Conservation (phyloP, 495 filamentous ascomycete species). For the Aspergillus steynii region DNA sequence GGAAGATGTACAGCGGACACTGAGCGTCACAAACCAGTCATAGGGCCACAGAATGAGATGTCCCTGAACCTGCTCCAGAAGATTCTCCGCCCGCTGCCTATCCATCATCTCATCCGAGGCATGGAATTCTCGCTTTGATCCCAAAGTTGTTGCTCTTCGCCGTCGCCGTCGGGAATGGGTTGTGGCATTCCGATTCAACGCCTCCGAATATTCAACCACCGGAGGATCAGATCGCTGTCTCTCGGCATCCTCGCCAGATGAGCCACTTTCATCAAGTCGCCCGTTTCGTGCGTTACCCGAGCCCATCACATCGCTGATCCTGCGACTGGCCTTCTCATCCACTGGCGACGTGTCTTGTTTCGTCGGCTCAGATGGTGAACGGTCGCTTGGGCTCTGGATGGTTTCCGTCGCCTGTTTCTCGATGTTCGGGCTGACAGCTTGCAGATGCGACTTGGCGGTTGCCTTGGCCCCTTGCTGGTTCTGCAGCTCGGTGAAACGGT, state of each 20-base stretch:
- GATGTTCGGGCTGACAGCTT: constrained; percentile 19
- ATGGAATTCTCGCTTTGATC: constrained; percentile 69
- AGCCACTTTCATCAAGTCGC: constrained; percentile 24
- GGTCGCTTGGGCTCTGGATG: constrained; percentile 16
- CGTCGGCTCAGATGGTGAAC: constrained; percentile 25
- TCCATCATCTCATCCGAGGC: constrained; percentile 71
- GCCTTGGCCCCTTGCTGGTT: constrained; percentile 45
- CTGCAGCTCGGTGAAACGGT: constrained; percentile 74
- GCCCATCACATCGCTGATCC: constrained; percentile 25
- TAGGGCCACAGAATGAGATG: constrained; percentile 90
- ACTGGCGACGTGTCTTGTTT: constrained; percentile 32
- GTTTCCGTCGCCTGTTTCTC: constrained; percentile 20
- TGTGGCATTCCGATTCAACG: constrained; percentile 47
- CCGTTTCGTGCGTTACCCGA: constrained; percentile 20
- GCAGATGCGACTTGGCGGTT: constrained; percentile 26
- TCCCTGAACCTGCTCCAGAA: constrained; percentile 82
- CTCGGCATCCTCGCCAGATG: constrained; percentile 32
- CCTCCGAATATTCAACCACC: constrained; percentile 51
- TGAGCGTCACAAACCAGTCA: constrained; percentile 62
- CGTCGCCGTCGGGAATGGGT: constrained; percentile 52
- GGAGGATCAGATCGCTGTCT: constrained; percentile 35
- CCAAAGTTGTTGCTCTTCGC: constrained; percentile 74
- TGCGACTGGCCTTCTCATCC: constrained; percentile 48
- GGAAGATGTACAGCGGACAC: neutral
- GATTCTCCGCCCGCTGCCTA: constrained; percentile 71